Base-by-base conservation (phyloP, 2,329 filamentous ascomycete genomes). In the Fusarium coicis region DNA sequence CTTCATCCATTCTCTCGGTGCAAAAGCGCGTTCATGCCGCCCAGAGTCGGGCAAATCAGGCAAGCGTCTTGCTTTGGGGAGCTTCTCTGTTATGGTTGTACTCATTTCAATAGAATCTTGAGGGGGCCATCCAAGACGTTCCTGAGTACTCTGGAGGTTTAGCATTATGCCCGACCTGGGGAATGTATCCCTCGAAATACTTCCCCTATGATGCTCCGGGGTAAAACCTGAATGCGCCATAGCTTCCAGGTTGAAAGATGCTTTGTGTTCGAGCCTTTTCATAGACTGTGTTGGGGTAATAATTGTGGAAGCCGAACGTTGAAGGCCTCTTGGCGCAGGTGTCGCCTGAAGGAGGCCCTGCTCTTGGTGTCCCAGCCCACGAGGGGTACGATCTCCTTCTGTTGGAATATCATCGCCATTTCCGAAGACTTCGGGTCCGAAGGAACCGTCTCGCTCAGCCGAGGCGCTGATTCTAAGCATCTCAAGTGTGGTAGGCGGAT, bases 211-310 rank as follows among this genome's bases (percentile, higher is more conserved):
- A 23, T 73, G 66, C 36, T 66, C 58, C 9, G 76, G 76, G 15
- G 76, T 77, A 15, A 78, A 76, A 14, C 75, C 76, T 7, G 73
- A 75, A 34, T 63, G 65, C 19, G 63, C 73, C 14, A 26, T 47
- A 10, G 68, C 60, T 37, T 68, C 69, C 18, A 68, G 37, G 14
- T 63, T 67, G 55, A 74, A 74, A 21, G 73, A 70, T 42, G 54
- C 53, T 26, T 67, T 58, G 15, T 61, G 58, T 34, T 54, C 56
- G n/a, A 73, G 56, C 23, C 42, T 70, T 34, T 23, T 57, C 9
- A 32, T n/a, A 49, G 71, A 66, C 16, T 72, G 72, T 7, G 68
- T 76, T 9, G 78, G 76, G 4, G 75, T 80, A 12, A 75, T 55
- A 16, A 68, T 54, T 5, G 58, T 72, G 2, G 74, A 77, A 30